Evolutionary conservation across 2,329 filamentous ascomycete genomes (phyloP).

Genomic region (Fusarium veterinarium): DNA sequence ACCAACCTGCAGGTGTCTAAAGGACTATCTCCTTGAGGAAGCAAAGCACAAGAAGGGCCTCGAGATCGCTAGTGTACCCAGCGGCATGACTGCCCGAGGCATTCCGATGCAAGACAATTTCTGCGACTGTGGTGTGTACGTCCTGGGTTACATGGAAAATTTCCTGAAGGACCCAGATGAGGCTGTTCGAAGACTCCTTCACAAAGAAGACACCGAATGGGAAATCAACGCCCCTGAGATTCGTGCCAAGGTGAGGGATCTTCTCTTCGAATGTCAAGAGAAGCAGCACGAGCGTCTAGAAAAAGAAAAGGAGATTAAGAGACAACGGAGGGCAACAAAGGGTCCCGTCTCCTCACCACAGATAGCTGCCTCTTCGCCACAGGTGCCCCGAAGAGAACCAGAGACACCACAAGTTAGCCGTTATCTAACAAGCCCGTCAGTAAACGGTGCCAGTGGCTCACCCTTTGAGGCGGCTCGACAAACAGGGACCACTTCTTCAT

Average conservation of each 20-base stretch:
- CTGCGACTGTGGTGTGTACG: slow-evolving; percentile 89
- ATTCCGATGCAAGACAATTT: slow-evolving; percentile 86
- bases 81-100: slow-evolving; percentile 74
- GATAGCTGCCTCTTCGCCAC: slow-evolving; percentile 31
- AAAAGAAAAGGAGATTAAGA: slow-evolving; percentile 52
- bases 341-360: slow-evolving; percentile 36
- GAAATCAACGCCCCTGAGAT: slow-evolving; percentile 69
- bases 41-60: slow-evolving; percentile 69
- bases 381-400: slow-evolving; percentile 13
- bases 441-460: slow-evolving; percentile 6
- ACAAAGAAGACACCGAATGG: slow-evolving; percentile 63
- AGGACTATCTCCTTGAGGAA: slow-evolving; percentile 81
- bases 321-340: slow-evolving; percentile 45
- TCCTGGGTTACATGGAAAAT: slow-evolving; percentile 85
- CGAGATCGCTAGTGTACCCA: slow-evolving; percentile 51
- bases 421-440: slow-evolving; percentile 7
- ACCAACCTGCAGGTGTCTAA: slow-evolving; percentile 74
- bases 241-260: slow-evolving; percentile 72
- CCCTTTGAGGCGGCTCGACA: neutral
- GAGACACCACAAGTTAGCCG: slow-evolving; percentile 23
- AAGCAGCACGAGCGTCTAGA: slow-evolving; percentile 63
- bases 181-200: slow-evolving; percentile 76
- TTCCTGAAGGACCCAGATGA: slow-evolving; percentile 80
- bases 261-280: slow-evolving; percentile 72
- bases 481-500: slow-evolving; percentile 16